phyloP scores from a whole-genome alignment of 345 rosid species.

The Aegle marmelos region DNA sequence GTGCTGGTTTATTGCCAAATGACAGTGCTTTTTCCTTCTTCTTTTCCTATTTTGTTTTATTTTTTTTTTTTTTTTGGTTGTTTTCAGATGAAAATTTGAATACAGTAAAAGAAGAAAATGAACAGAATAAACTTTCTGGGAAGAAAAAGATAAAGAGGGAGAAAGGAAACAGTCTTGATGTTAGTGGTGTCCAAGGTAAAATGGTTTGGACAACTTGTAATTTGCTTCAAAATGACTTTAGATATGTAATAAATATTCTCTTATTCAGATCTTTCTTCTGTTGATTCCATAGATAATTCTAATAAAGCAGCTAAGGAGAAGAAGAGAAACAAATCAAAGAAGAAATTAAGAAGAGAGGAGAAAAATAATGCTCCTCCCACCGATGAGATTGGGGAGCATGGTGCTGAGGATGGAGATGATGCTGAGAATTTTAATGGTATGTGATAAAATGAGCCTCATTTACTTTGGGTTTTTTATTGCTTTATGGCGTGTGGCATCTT shows the following conservation, averaged over 20 bases:
- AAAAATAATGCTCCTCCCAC: slow-evolving; percentile 3
- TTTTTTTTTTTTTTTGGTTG: not conserved
- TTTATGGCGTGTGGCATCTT: not conserved
- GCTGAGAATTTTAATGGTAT: slow-evolving; percentile 15
- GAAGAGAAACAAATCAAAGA: slow-evolving; percentile 23
- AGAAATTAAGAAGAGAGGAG: slow-evolving; percentile 19
- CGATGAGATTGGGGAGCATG: slow-evolving; percentile 10
- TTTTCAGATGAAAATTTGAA: slow-evolving; percentile 18
- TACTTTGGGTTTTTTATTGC: not conserved
- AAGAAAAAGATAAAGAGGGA: slow-evolving; percentile 30
- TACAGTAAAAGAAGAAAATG: slow-evolving; percentile 15
- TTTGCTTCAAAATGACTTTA: not conserved
- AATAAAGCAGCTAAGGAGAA: slow-evolving; percentile 11
- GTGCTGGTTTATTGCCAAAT: not conserved
- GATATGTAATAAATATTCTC: not conserved
- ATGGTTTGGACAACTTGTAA: not conserved
- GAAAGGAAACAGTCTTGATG: slow-evolving; percentile 7
- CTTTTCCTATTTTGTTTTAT: too few relatives aligned
- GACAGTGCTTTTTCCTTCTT: not conserved
- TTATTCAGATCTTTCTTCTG: not conserved
- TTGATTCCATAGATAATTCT: slow-evolving; percentile 18
- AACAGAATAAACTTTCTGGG: slow-evolving; percentile 3
- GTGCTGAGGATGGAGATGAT: slow-evolving; percentile 8
- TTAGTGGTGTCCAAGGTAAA: slow-evolving; percentile 10
- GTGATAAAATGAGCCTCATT: not conserved